Evolutionary conservation across 495 filamentous ascomycete genomes (phyloP).

Genomic region (Tuber indicum): DNA sequence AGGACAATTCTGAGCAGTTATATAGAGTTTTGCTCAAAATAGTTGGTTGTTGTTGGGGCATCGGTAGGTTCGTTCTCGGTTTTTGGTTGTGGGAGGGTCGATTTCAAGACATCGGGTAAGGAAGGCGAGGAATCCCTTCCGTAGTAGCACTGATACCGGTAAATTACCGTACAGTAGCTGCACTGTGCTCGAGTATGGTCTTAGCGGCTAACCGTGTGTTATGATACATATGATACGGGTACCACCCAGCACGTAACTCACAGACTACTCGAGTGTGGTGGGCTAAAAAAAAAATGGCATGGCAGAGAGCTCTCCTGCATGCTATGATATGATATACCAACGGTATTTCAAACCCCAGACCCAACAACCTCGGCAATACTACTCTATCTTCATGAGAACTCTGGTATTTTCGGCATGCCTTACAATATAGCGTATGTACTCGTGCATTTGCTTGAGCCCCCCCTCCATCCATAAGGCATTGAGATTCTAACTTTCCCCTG

Average conservation of each 20-base stretch:
- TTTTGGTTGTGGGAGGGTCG: too few species aligned
- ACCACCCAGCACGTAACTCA: background rate
- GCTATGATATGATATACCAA: background rate
- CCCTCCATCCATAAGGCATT: background rate
- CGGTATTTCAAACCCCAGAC: background rate
- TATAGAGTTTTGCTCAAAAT: too few species aligned
- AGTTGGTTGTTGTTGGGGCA: too few species aligned
- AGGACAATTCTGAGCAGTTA: too few species aligned
- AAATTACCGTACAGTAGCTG: too few species aligned
- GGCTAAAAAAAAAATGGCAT: background rate
- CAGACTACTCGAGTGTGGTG: background rate
- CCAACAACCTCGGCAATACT: background rate
- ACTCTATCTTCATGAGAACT: background rate
- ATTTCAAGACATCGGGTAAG: too few species aligned
- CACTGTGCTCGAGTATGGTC: background rate
- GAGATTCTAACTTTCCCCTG: conserved; percentile 27
- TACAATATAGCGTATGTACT: conserved; percentile 66
- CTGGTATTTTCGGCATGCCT: conserved; percentile 48
- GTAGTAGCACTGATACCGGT: background rate
- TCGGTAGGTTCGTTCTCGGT: too few species aligned
- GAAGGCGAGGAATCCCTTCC: too few species aligned
- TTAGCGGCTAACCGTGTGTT: background rate
- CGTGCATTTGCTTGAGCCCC: background rate
- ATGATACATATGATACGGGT: background rate
- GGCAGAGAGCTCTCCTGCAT: background rate